A percentile compares a stretch with the other conserved stretches of the same genome.
Conservation (phyloP, 768 basidiomycete species). For the Macrolepiota albuminosa region DNA sequence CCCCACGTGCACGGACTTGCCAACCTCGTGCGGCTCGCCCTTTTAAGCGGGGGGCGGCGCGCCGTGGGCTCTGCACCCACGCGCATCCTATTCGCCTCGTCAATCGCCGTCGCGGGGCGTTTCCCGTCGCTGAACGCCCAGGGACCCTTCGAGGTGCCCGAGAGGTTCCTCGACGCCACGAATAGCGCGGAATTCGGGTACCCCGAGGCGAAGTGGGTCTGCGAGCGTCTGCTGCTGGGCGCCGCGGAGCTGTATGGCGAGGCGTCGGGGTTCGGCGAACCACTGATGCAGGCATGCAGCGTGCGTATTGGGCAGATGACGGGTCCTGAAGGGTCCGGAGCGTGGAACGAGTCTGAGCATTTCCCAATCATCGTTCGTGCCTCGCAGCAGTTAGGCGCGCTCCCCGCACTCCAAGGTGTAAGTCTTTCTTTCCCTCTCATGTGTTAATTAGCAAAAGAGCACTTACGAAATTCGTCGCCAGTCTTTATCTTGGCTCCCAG, state of each 20-base stretch:
- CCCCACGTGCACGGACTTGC: slow-evolving; percentile 30
- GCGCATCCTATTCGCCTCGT: slow-evolving; percentile 32
- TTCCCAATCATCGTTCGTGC: slow-evolving; percentile 30
- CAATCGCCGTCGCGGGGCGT: slow-evolving; percentile 30
- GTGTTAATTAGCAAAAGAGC: background rate
- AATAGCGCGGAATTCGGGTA: slow-evolving; percentile 19
- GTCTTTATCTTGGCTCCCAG: slow-evolving; percentile 34
- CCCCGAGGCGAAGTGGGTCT: slow-evolving; percentile 19
- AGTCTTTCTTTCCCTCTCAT: slow-evolving; percentile 2
- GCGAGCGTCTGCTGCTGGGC: slow-evolving; percentile 15
- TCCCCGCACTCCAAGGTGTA: slow-evolving; percentile 28
- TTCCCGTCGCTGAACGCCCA: slow-evolving; percentile 23
- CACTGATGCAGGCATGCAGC: background rate
- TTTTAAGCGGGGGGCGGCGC: slow-evolving; percentile 18
- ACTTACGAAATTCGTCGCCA: slow-evolving; percentile 4
- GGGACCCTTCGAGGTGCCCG: slow-evolving; percentile 26
- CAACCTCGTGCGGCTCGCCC: slow-evolving; percentile 26
- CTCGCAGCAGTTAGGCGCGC: slow-evolving; percentile 22
- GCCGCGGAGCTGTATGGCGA: slow-evolving; percentile 21
- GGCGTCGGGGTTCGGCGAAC: background rate
- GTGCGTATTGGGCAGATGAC: slow-evolving; percentile 23
- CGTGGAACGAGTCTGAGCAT: slow-evolving; percentile 33
- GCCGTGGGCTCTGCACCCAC: slow-evolving; percentile 14
- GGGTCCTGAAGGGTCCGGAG: slow-evolving; percentile 29
- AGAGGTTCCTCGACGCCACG: slow-evolving; percentile 22